Conservation (phyloP, 2,329 filamentous ascomycete genomes). For the Ceratocystis papillata region DNA sequence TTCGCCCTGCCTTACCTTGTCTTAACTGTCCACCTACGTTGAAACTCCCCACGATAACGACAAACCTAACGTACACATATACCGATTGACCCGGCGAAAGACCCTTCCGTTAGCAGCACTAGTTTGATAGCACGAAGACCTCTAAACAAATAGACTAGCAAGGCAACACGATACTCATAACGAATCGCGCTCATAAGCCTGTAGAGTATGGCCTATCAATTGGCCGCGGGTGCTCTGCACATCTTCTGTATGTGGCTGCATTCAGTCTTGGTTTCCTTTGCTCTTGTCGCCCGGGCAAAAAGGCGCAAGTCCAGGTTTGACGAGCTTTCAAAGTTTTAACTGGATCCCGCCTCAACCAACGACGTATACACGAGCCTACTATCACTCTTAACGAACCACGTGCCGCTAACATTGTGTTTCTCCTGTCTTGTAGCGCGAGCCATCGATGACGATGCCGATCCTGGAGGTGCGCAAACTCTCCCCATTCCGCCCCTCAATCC, state of each 20-base stretch:
- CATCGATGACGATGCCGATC: slow-evolving; percentile 25
- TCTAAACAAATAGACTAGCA: background rate
- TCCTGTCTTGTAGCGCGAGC: slow-evolving; percentile 22
- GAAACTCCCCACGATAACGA: background rate
- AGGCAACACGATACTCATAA: background rate
- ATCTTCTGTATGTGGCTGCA: slow-evolving; percentile 23
- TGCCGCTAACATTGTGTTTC: slow-evolving; percentile 19
- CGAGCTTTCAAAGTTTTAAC: background rate
- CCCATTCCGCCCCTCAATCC: slow-evolving; percentile 22
- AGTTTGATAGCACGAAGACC: background rate
- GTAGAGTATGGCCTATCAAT: slow-evolving; percentile 20
- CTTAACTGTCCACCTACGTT: background rate
- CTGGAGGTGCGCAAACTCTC: slow-evolving; percentile 24
- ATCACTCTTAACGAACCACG: too few species aligned
- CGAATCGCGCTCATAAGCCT: background rate
- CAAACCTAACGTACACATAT: background rate
- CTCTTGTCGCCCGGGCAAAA: background rate
- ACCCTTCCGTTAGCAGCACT: background rate
- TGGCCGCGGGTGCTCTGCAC: slow-evolving; percentile 24
- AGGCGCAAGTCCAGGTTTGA: background rate
- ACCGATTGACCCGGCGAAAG: background rate
- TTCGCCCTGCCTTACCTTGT: too few species aligned
- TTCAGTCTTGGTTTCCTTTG: background rate
- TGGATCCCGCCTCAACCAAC: background rate
- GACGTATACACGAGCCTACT: background rate